Evolutionary conservation across 129 eudicot genomes (phyloP).

Genomic region (Dittrichia graveolens): DNA sequence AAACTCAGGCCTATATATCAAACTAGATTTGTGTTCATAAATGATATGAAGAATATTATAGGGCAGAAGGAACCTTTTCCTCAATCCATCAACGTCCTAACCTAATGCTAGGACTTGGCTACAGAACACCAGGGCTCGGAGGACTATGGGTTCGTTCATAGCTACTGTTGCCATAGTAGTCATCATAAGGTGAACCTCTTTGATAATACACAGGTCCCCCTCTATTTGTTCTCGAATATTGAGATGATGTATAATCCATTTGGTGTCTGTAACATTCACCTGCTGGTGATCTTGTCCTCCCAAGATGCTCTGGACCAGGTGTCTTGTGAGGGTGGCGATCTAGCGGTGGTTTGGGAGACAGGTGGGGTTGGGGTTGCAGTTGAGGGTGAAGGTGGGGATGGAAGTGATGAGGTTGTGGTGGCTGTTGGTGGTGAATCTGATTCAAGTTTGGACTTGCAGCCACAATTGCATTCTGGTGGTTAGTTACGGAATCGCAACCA

Average conservation of each 20-base stretch:
- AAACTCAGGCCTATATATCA: conserved; percentile 7
- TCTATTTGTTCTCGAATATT: conserved; percentile 23
- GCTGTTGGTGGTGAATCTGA: conserved; percentile 17
- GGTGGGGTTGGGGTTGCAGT: conserved; percentile 17
- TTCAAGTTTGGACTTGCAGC: conserved; percentile 27
- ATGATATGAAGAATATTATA: no score
- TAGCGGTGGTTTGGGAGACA: conserved; percentile 40
- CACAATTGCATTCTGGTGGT: conserved; percentile 18
- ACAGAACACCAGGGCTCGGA: conserved; percentile 40
- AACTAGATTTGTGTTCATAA: not conserved
- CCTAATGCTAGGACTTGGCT: conserved; percentile 11
- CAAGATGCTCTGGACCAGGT: conserved; percentile 40
- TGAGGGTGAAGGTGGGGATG: conserved; percentile 24
- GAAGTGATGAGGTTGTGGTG: conserved; percentile 28
- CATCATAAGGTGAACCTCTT: conserved; percentile 42
- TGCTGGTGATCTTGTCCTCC: conserved; percentile 42
- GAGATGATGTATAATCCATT: conserved; percentile 25
- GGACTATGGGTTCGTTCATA: conserved; percentile 38
- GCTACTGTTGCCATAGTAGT: conserved; percentile 33
- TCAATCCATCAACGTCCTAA: conserved; percentile 16
- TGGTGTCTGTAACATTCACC: conserved; percentile 46
- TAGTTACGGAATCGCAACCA: conserved; percentile 22
- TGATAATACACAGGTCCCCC: conserved; percentile 37
- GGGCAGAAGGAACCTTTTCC: not conserved
- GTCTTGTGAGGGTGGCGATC: conserved; percentile 33